Conservation (phyloP, 768 basidiomycete species). For the Rhodotorula kratochvilovae region DNA sequence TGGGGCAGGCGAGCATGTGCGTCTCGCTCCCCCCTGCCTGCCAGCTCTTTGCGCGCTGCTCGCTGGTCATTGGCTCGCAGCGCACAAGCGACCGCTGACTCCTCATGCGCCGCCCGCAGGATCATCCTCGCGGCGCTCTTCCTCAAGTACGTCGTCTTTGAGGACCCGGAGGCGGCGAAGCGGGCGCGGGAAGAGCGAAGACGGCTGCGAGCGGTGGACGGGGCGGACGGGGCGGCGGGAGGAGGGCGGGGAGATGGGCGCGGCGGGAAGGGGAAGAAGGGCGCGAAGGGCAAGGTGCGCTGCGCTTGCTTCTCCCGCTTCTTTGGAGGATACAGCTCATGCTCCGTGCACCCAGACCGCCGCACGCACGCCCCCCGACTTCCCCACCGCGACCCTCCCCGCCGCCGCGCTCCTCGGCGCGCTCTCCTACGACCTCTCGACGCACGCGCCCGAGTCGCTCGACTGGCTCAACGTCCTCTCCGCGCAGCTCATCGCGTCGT, state of each 20-base stretch:
- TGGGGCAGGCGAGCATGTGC: conserved; percentile 86
- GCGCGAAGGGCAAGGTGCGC: conserved; percentile 6
- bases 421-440: conserved; percentile 49
- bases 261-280: neutral
- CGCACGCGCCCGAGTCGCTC: conserved; percentile 61
- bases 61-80: too few species aligned
- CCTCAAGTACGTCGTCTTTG: conserved; percentile 92
- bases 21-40: conserved; percentile 51
- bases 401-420: conserved; percentile 45
- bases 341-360: neutral
- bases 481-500: conserved; percentile 57
- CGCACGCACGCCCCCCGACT: neutral
- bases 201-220: neutral
- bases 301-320: neutral
- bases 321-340: too few species aligned
- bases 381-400: neutral
- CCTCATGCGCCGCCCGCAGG: conserved; percentile 13
- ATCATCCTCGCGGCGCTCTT: conserved; percentile 54
- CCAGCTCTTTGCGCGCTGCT: too few species aligned
- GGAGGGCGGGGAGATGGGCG: conserved; percentile 3
- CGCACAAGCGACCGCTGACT: too few species aligned
- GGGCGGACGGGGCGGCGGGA: too few species aligned
- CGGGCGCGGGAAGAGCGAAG: conserved; percentile 1
- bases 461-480: conserved; percentile 88
- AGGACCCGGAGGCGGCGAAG: conserved; percentile 51